Evolutionary conservation across 169 alveolate species (phyloP), one percentile per base, ranked within the genome.

Genomic region (Babesia caballi): DNA sequence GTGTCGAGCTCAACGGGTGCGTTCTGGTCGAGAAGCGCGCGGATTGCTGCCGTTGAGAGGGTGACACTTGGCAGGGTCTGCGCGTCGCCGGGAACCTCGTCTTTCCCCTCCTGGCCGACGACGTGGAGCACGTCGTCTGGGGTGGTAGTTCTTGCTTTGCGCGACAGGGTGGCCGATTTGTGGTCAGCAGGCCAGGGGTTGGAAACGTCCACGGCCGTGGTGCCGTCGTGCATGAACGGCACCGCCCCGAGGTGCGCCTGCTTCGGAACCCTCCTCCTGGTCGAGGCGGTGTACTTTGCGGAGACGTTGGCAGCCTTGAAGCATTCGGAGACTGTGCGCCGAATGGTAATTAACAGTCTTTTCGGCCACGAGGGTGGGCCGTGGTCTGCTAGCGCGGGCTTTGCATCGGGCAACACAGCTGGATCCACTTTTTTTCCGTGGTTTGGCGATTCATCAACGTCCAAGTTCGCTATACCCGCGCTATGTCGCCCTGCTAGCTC

Each of bases 1-100:
- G 51, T 69, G 54, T 81, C 88, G 35, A 81, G 59, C 57, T 81
- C 81, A 12, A 27, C 21, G 36, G 88, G 88, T 4, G 88, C 88
- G 36, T 71, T 47, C 38, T 81, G 85, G 3, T 30, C 35, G 15
- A 81, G 58, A 2, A 47, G 40, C 36, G 23, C 60, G 27, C 30
- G 0, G 33, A 81, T 25, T 6, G 50, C 56, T 5, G 61, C 56
- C 8, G 77, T 17, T 27, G 85, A 50, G 17, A 63, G 21, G 36
- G 46, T 0, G 12, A 63, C 49, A 49, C 30, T 47, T 21, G 66
- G 71, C 51, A 76, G 19, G n/a, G 46, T 78, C 54, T 78, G 87
- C 28, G 35, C 77, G 23, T 56, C 27, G 25, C 82, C 57, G 9
- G 33, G 33, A 47, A 27, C 30, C 17, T 33, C 33, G 9, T 0